Evolutionary conservation across 1,284 basidiomycete genomes (phyloP).

Genomic region (Papiliotrema nemorosa): DNA sequence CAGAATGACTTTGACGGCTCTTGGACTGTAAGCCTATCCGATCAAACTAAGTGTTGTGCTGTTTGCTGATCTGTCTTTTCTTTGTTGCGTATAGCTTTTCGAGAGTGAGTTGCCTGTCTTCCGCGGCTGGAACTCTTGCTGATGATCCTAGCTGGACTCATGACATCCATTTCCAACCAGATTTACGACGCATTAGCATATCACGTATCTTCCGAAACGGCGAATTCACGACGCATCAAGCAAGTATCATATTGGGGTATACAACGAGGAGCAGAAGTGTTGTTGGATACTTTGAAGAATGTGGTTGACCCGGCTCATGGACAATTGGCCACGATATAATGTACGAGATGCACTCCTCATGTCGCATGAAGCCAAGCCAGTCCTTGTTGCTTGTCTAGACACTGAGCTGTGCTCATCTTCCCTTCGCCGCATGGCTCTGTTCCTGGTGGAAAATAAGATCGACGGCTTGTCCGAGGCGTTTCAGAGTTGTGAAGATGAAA

Average conservation of each 20-base stretch:
- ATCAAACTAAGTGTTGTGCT: background rate
- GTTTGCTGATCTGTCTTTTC: background rate
- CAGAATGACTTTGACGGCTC: slow-evolving; percentile 35
- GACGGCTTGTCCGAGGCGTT: too few relatives aligned
- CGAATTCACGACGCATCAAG: slow-evolving; percentile 79
- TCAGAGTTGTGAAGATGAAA: too few relatives aligned
- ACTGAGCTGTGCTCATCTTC: too few relatives aligned
- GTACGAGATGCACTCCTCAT: background rate
- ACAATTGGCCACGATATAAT: slow-evolving; percentile 13
- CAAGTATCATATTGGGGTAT: slow-evolving; percentile 80
- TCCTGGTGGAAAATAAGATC: too few relatives aligned
- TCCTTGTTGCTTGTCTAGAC: too few relatives aligned
- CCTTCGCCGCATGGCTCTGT: too few relatives aligned
- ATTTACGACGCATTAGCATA: slow-evolving; percentile 86
- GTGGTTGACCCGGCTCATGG: slow-evolving; percentile 53
- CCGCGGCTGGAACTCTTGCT: background rate
- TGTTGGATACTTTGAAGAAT: slow-evolving; percentile 60
- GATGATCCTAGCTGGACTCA: slow-evolving; percentile 34
- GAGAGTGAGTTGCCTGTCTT: slow-evolving; percentile 28
- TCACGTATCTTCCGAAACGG: slow-evolving; percentile 75
- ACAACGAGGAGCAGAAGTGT: slow-evolving; percentile 65
- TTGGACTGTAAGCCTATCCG: slow-evolving; percentile 55
- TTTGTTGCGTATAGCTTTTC: slow-evolving; percentile 23
- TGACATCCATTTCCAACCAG: slow-evolving; percentile 47
- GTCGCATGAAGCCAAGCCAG: too few relatives aligned